These are phyloP conservation scores for Cubamyces sp. DNA, from an alignment of 768 basidiomycete genomes.

Conservation along the genomic window DNA sequence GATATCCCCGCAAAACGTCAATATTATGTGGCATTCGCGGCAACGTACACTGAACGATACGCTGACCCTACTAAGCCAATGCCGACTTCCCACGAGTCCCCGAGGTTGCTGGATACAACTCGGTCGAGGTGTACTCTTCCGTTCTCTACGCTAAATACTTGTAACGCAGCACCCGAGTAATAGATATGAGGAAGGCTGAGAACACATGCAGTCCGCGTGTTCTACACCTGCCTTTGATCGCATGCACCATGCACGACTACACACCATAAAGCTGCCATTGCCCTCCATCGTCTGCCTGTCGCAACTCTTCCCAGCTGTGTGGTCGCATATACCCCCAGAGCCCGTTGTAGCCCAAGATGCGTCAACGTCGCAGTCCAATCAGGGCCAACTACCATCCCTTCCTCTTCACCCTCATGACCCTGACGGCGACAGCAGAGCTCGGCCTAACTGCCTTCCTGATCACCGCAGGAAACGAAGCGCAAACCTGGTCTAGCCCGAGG, in stretches of 20 bases:
- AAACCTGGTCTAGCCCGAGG: conserved; percentile 60
- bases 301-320: conserved; percentile 7
- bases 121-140: neutral
- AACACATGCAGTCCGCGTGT: conserved; percentile 27
- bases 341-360: conserved; percentile 21
- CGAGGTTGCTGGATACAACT: too few relatives aligned
- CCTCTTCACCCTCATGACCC: conserved; percentile 57
- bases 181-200: neutral
- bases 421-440: conserved; percentile 71
- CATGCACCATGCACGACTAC: conserved; percentile 17
- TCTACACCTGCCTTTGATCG: conserved; percentile 17
- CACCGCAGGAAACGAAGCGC: conserved; percentile 63
- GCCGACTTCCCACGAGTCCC: too few relatives aligned
- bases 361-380: conserved; percentile 16
- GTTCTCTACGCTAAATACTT: neutral
- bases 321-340: conserved; percentile 18
- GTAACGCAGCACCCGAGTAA: neutral
- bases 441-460: conserved; percentile 77
- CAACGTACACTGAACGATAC: too few relatives aligned
- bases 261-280: conserved; percentile 3
- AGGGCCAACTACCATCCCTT: conserved; percentile 35
- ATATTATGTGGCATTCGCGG: too few relatives aligned
- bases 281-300: neutral
- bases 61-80: too few relatives aligned
- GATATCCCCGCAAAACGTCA: too few relatives aligned